Evolutionary conservation across 345 rosid genomes (phyloP).

Genomic region (Euphorbia pulcherrima): DNA sequence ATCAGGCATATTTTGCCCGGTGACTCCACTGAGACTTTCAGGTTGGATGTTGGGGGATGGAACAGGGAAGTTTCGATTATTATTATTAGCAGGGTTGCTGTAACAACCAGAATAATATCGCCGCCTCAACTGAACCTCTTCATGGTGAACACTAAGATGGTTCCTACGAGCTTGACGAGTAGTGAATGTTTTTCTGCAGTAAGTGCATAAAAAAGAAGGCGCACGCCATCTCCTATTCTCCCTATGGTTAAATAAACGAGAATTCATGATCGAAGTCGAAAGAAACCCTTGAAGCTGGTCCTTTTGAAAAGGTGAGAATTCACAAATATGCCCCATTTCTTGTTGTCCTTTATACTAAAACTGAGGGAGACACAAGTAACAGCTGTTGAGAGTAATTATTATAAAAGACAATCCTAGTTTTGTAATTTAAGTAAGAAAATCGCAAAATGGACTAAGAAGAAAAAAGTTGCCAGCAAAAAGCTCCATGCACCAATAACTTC

Average conservation of each 20-base stretch:
- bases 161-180: slow-evolving; percentile 26
- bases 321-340: slow-evolving; percentile 11
- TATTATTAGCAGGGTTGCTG: slow-evolving; percentile 9
- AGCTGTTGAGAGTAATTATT: slow-evolving; percentile 18
- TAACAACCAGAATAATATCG: slow-evolving; percentile 7
- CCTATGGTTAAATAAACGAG: not conserved
- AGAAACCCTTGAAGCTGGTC: slow-evolving; percentile 1
- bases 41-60: slow-evolving; percentile 8
- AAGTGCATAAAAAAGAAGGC: slow-evolving; percentile 16
- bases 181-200: slow-evolving; percentile 22
- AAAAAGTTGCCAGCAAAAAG: slow-evolving; percentile 15
- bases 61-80: slow-evolving; percentile 7
- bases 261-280: slow-evolving; percentile 24
- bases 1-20: slow-evolving; percentile 13
- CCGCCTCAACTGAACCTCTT: slow-evolving; percentile 11
- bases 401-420: slow-evolving; percentile 19
- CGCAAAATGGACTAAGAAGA: slow-evolving; percentile 7
- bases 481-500: slow-evolving; percentile 8
- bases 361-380: slow-evolving; percentile 9
- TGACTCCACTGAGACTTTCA: slow-evolving; percentile 4
- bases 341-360: slow-evolving; percentile 19
- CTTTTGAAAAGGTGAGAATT: slow-evolving; percentile 11
- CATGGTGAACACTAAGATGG: slow-evolving; percentile 29
- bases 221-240: slow-evolving; percentile 17
- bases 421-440: slow-evolving; percentile 16